phyloP scores from a whole-genome alignment of 768 basidiomycete genomes.

The Suillus variegatus region DNA sequence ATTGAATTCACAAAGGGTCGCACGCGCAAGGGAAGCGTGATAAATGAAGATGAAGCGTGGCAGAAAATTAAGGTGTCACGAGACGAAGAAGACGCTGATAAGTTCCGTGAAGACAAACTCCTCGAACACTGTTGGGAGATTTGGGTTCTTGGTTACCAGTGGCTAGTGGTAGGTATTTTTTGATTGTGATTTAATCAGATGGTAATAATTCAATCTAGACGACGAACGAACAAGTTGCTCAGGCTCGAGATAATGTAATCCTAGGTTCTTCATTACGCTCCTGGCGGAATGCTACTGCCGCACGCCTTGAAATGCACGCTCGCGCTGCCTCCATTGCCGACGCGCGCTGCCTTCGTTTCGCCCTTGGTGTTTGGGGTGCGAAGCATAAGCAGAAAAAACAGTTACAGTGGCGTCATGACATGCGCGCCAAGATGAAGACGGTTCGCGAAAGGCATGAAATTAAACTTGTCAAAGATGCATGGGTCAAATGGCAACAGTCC shows the following conservation, averaged over 20 bases:
- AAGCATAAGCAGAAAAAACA: constrained; percentile 57
- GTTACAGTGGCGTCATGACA: constrained; percentile 62
- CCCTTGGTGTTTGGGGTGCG: constrained; percentile 54
- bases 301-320: constrained; percentile 39
- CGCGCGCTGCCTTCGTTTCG: constrained; percentile 41
- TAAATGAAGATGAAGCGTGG: constrained; percentile 78
- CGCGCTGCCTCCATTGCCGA: constrained; percentile 48
- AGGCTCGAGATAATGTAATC: constrained; percentile 68
- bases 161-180: constrained; percentile 64
- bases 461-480: constrained; percentile 56
- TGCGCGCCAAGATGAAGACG: constrained; percentile 69
- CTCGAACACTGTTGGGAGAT: constrained; percentile 73
- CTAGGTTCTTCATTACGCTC: constrained; percentile 57
- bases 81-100: constrained; percentile 71
- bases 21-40: constrained; percentile 48
- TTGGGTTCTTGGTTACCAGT: constrained; percentile 70
- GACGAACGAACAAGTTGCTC: constrained; percentile 66
- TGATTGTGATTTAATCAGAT: constrained; percentile 15
- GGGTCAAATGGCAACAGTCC: constrained; percentile 67
- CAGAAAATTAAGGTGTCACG: constrained; percentile 70
- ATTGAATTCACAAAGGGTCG: constrained; percentile 20
- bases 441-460: constrained; percentile 57
- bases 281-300: constrained; percentile 53
- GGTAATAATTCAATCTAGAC: constrained; percentile 45
- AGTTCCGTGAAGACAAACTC: constrained; percentile 62